Conservation (phyloP, 441 rosid species). For the Gossypium schwendimanii region DNA sequence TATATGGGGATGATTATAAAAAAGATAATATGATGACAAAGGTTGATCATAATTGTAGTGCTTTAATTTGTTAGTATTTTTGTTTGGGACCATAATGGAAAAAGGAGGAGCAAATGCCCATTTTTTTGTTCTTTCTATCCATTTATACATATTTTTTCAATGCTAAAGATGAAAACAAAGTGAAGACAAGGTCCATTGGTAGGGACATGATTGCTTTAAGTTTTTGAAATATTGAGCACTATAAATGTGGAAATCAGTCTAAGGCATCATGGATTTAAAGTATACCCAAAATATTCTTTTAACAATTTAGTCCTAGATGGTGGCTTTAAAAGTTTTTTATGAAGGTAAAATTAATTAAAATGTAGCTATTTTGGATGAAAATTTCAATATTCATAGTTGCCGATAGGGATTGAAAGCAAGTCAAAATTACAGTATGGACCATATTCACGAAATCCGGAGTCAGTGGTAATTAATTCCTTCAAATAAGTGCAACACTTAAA, state of each 20-base stretch:
- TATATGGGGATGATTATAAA: not conserved
- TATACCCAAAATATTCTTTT: not conserved
- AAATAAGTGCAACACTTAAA: not conserved
- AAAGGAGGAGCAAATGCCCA: constrained; percentile 8
- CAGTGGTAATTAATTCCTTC: not conserved
- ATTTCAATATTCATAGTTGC: not conserved
- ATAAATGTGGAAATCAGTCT: not conserved
- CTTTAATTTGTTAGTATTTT: constrained; percentile 3
- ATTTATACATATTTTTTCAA: not conserved
- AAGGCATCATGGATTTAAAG: not conserved
- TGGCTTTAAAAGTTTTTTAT: too few species aligned
- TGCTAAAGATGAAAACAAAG: not conserved
- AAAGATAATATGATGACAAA: constrained; percentile 18
- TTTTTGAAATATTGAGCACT: not conserved
- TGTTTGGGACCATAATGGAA: constrained; percentile 9
- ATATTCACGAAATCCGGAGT: not conserved
- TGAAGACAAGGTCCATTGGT: constrained; percentile 11
- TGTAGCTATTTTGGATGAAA: not conserved
- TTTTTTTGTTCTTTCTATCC: not conserved
- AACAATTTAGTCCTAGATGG: too few species aligned
- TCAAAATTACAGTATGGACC: not conserved
- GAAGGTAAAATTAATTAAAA: too few species aligned
- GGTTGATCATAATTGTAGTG: constrained; percentile 17
- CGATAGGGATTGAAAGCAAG: not conserved
- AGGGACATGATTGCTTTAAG: constrained; percentile 15